Base-by-base conservation (phyloP, 2,329 filamentous ascomycete genomes). In the Exophiala mesophila region DNA sequence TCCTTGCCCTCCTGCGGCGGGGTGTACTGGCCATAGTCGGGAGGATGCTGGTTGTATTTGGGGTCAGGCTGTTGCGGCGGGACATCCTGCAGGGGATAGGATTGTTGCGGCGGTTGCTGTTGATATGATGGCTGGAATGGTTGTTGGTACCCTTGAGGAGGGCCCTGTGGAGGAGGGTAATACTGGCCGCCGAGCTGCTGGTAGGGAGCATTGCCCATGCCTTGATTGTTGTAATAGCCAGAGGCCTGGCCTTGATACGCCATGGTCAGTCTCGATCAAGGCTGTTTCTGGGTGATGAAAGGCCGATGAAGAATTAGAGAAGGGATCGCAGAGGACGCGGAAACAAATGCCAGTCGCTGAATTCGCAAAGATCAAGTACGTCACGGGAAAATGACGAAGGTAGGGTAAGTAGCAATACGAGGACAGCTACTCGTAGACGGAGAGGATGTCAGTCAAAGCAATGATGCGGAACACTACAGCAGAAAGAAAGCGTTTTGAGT, bases 1-100 rank as follows among this genome's bases (percentile, higher is more conserved):
- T 68, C 64, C 60, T 76, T 74, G 50, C 69, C 67, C 36, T 69
- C 67, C 23, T 56, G 59, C 4, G 59, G 59, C 28, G 59, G 53
- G 17, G 57, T 57, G 34, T 59, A 67, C 46, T 64, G 61, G 4
- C 60, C 59, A 47, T 67, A 66, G 10, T 60, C 59, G 3, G 66
- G 65, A n/a, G 64, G 63, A 34, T 49, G 46, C 10, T 51, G 39
- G 5, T 18, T 26, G 41, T 50, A 53, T 33, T 54, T 53, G 30
- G 39, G 39, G 13, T 49, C 51, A 41, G 45, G 53, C 7, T 43
- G 36, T 37, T 39, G 43, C 8, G 41, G 37, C 3, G 45, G 45
- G 12, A 6, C 7, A 26, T 26, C 23, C 12, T 26, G 23, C 23
- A 26, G 12, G 12, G 23, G 23, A 26, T 26, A 26, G 6, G 23